Evolutionary conservation across 2,329 filamentous ascomycete species (phyloP), one percentile per base, ranked within the genome.

Genomic region (Aspergillus eucalypticola): DNA sequence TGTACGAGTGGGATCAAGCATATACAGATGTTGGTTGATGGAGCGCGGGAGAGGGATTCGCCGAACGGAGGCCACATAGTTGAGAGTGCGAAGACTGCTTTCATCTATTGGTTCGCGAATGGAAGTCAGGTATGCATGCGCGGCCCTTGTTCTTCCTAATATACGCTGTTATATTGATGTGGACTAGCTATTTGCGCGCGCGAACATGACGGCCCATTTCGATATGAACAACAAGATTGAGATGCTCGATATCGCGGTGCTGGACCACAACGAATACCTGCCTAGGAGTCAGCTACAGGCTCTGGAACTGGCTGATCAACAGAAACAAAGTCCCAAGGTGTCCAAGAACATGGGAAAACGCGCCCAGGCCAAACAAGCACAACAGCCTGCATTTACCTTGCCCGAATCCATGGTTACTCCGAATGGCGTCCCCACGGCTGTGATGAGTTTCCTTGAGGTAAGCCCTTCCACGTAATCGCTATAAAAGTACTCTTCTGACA

Each of bases 81-180:
- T 21, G 89, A 91, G 67, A 92, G 91, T 70, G 79, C 81, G 23
- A 90, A 87, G 69, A 88, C 92, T 25, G 95, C 87, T 69, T 86
- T 98, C 59, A 89, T 95, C 5, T 96, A 96, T 73, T 96, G 91
- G 86, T 97, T 94, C 71, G 86, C 90, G 54, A 91, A 90, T 63
- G 90, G 89, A 55, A 90, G 89, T 61, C 92, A 95, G 73, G 90
- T 94, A 82, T 76, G 86, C n/a, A 23, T 13, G 35, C 35, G 52
- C 51, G 11, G 32, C 42, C 11, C 11, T 38, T 25, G 10, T 7
- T 17, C 41, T 27, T 51, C 42, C 25, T 50, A 13, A 46, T 56
- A 8, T 6, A 6, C 3, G 21, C 3, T 19, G 10, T 17, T 54
- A 38, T 63, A 27, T 58, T 35, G 60, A 25, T 25, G 46, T 1